A percentile compares a stretch with the other conserved stretches of the same genome.
Conservation (phyloP, 202 grass and related monocot genomes). For the Hordeum pubiflorum region DNA sequence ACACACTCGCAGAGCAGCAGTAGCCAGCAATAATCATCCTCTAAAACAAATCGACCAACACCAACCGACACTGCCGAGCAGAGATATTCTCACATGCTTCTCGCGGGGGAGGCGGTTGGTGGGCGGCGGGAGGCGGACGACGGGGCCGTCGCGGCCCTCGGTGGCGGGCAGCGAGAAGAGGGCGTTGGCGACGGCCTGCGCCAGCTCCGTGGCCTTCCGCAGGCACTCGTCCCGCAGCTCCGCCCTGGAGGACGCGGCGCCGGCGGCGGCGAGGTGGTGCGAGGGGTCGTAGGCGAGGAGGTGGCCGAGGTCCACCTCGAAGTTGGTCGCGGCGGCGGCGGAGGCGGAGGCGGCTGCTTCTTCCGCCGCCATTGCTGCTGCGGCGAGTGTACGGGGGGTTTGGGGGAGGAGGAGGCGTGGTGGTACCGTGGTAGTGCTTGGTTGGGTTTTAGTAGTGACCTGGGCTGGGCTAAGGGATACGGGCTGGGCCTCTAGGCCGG, state of each 20-base stretch:
- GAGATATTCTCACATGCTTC: slow-evolving; percentile 59
- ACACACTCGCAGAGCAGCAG: neutral
- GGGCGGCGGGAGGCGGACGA: slow-evolving; percentile 52
- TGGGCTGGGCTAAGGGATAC: neutral
- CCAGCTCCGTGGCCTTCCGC: slow-evolving; percentile 61
- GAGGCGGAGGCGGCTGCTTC: neutral
- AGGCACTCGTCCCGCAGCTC: slow-evolving; percentile 55
- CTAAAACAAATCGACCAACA: neutral
- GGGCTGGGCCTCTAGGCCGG: neutral
- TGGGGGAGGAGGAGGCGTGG: neutral
- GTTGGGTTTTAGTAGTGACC: neutral
- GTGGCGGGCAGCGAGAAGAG: slow-evolving; percentile 64
- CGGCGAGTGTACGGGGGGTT: neutral
- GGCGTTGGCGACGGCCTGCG: slow-evolving; percentile 66
- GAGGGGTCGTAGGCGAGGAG: slow-evolving; percentile 68
- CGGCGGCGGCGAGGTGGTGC: slow-evolving; percentile 47
- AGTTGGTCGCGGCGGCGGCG: neutral
- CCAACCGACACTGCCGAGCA: neutral
- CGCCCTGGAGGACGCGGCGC: slow-evolving; percentile 38
- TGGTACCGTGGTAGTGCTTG: neutral
- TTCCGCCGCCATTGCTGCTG: neutral
- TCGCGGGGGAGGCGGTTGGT: slow-evolving; percentile 60
- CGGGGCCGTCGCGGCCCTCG: slow-evolving; percentile 60
- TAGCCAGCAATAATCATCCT: neutral
- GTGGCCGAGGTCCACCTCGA: slow-evolving; percentile 73